phyloP scores from a whole-genome alignment of 306 rosid genomes.

The Datisca glomerata region DNA sequence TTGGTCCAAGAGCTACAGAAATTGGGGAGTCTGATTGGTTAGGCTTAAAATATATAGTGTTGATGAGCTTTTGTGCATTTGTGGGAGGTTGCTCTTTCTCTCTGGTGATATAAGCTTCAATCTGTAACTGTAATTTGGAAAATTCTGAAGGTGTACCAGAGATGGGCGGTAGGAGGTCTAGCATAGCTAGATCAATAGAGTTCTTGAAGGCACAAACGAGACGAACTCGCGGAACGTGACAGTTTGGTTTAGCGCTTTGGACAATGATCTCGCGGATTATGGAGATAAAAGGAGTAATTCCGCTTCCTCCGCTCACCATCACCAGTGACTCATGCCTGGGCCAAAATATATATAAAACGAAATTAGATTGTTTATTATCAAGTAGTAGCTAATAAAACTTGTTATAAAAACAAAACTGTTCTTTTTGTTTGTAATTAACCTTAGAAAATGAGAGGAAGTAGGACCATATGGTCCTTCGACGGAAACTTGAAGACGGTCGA shows the following conservation, averaged over 20 bases:
- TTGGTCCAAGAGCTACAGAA: constrained; percentile 16
- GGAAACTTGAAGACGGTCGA: constrained; percentile 35
- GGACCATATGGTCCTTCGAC: constrained; percentile 82
- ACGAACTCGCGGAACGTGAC: constrained; percentile 16
- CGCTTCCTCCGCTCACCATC: constrained; percentile 51
- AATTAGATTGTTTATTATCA: background rate
- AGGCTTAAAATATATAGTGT: constrained; percentile 17
- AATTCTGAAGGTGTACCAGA: constrained; percentile 1
- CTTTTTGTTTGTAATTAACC: constrained; percentile 12
- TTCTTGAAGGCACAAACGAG: constrained; percentile 33
- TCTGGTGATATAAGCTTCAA: constrained; percentile 29
- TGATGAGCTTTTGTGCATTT: constrained; percentile 11
- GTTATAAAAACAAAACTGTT: too few species aligned
- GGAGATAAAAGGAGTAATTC: constrained; percentile 44
- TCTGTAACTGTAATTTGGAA: constrained; percentile 14
- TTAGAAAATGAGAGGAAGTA: constrained; percentile 23
- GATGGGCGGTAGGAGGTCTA: constrained; percentile 27
- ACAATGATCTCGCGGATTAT: constrained; percentile 45
- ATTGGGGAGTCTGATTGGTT: constrained; percentile 20
- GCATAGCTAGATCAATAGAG: constrained; percentile 21
- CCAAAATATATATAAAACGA: background rate
- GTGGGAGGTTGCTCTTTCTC: constrained; percentile 10
- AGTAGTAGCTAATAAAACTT: background rate
- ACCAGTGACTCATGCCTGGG: constrained; percentile 26
- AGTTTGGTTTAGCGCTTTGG: constrained; percentile 19